Evolutionary conservation across 148 eudicot species (phyloP), one percentile per base, ranked within the genome.

Genomic region (Silene latifolia): DNA sequence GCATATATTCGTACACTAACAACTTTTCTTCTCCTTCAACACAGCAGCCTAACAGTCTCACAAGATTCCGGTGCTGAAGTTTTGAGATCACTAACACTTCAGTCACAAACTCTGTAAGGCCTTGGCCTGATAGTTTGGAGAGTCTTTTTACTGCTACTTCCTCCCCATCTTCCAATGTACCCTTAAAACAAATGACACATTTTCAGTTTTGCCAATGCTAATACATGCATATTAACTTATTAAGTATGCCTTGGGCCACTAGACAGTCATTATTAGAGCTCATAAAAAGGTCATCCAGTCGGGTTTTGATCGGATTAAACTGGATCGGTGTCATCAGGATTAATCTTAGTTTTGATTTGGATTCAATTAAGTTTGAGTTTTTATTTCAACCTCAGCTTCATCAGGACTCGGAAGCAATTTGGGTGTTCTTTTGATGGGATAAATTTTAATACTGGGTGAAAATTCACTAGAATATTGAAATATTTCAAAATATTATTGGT

Each of bases 51-150:
- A 83, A 60, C 4, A 83, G 72, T 60, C 74, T 74, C 32, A 86
- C 88, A 48, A 86, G 89, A 56, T 86, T 86, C 23, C 72, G 69
- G 54, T 86, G 86, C 48, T 83, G 85, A 19, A 86, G 83, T 80
- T 83, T 80, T 5, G 89, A 79, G 24, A 86, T 86, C 24, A 83
- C 61, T 57, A 46, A 8, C 4, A 84, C 84, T 69, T 86, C 89
- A 35, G 80, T 86, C 87, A 76, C 81, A 46, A 86, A 86, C 69
- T 86, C 89, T 27, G 72, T 74, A 10, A 68, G 14, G 54, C 86
- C 88, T 81, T 86, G 86, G 18, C 89, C 82, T 1, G 89, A 83
- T 14, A 48, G 73, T 29, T 72, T 82, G 18, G 87, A 81, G 44
- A 86, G 85, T 57, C 87, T 72, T 66, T 86, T 86, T 0, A 86